Evolutionary conservation across 345 rosid species (phyloP), one percentile per base, ranked within the genome.

Genomic region (Bruguiera sexangula): DNA sequence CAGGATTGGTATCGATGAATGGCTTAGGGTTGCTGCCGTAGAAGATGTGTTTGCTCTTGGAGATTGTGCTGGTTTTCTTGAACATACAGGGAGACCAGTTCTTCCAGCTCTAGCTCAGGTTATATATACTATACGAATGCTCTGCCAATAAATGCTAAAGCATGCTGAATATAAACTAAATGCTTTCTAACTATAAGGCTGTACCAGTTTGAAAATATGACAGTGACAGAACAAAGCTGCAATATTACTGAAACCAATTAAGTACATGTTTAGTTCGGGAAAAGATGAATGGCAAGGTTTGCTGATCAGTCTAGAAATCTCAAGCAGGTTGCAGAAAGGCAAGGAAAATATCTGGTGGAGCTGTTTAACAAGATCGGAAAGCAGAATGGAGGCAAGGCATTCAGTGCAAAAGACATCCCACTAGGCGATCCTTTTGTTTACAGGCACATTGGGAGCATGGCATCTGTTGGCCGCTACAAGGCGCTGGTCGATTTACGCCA

Each of bases 41-140:
- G 87, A 85, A 63, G 92, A 89, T 79, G 90, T 86, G 66, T 87
- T 83, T 70, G 92, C 90, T 4, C 60, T 87, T 1, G 96, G 90
- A 31, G 96, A 89, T 37, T 89, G 88, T 72, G 92, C 89, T 9
- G 96, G 92, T 66, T 89, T 84, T 70, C 90, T 87, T 62, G 90
- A 89, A 77, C 76, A 84, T 16, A 87, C 92, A 27, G 89, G 92
- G 55, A 82, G 76, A 79, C 83, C 85, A 0, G 89, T 89, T 63
- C 92, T 89, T 43, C 96, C 90, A 7, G 92, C 88, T 70, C 74
- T 89, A 51, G 96, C 96, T 66, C 90, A 87, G 85, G 93, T 87
- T 60, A 74, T 34, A 34, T 34, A 48, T 46, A 13, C n/a, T 36
- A 22, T 8, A 32, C 4, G 9, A 51, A 6, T 27, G 22, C 11